A percentile compares a stretch with the other conserved stretches of the same genome.
Conservation (phyloP, 306 rosid species). For the Oxytropis ochrocephala region DNA sequence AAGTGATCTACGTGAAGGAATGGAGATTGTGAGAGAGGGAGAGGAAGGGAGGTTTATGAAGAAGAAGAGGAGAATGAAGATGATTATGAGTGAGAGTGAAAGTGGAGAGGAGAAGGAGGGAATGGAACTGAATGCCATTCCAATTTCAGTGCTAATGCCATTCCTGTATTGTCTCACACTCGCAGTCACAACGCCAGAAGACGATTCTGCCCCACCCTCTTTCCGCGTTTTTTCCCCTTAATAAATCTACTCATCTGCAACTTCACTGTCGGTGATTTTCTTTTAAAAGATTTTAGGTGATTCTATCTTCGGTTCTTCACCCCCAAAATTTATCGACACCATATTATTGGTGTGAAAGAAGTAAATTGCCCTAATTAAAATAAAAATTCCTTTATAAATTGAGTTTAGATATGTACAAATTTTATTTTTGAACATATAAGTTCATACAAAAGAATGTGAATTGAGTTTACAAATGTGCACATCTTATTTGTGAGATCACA, state of each 20-base stretch:
- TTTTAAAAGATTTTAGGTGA: too few relatives aligned
- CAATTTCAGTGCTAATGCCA: conserved; percentile 81
- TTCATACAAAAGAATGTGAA: too few relatives aligned
- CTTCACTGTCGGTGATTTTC: background rate
- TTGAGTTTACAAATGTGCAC: too few relatives aligned
- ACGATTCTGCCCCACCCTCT: background rate
- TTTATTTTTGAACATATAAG: too few relatives aligned
- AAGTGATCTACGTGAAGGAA: conserved; percentile 44
- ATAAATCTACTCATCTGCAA: background rate
- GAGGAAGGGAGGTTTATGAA: conserved; percentile 25
- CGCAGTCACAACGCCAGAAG: background rate
- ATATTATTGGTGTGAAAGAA: too few relatives aligned
- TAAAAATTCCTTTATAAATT: too few relatives aligned
- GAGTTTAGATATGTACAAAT: too few relatives aligned
- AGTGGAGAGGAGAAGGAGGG: background rate
- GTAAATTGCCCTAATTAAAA: too few relatives aligned
- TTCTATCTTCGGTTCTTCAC: too few relatives aligned
- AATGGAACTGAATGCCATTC: conserved; percentile 11
- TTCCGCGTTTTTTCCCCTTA: conserved; percentile 13
- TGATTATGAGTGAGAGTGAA: conserved; percentile 13
- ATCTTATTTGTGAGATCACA: too few relatives aligned
- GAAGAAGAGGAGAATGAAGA: conserved; percentile 30
- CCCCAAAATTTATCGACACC: too few relatives aligned
- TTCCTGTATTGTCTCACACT: conserved; percentile 7
- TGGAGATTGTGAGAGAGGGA: background rate